These are phyloP conservation scores for Diutina sp. DNA, from an alignment of 1,139 yeast species.

Conservation along the genomic window DNA sequence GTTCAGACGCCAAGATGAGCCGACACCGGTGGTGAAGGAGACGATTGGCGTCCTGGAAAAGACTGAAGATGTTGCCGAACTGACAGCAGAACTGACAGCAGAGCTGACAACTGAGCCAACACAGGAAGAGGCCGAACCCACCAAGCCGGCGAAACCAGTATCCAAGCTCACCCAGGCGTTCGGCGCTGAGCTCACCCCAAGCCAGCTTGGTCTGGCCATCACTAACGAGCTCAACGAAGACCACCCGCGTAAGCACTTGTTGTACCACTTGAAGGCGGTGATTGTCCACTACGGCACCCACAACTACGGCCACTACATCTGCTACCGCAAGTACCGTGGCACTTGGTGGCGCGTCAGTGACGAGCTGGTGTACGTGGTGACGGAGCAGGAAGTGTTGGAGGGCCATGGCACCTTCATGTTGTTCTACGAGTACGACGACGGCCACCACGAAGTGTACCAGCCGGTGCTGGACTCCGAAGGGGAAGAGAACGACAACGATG, in stretches of 20 bases:
- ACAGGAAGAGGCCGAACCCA: neutral
- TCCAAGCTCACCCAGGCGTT: neutral
- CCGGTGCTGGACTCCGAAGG: neutral
- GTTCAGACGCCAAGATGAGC: conserved; percentile 48
- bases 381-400: conserved; percentile 64
- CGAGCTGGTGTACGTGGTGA: conserved; percentile 70
- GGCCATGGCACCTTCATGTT: conserved; percentile 89
- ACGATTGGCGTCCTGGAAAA: neutral
- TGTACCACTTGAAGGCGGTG: conserved; percentile 68
- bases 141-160: neutral
- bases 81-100: neutral
- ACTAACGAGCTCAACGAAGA: neutral
- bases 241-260: conserved; percentile 10
- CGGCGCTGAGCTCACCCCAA: neutral
- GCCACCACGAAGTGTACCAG: conserved; percentile 14
- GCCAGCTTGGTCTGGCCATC: neutral
- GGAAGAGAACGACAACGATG: neutral
- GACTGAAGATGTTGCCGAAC: neutral
- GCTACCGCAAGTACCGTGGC: conserved; percentile 68
- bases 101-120: neutral
- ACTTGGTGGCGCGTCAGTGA: conserved; percentile 95
- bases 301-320: conserved; percentile 89
- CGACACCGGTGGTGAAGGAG: neutral
- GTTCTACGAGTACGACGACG: conserved; percentile 56
- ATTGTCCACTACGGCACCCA: conserved; percentile 91